phyloP scores from a whole-genome alignment of 129 eudicot species.

The Tagetes patula region DNA sequence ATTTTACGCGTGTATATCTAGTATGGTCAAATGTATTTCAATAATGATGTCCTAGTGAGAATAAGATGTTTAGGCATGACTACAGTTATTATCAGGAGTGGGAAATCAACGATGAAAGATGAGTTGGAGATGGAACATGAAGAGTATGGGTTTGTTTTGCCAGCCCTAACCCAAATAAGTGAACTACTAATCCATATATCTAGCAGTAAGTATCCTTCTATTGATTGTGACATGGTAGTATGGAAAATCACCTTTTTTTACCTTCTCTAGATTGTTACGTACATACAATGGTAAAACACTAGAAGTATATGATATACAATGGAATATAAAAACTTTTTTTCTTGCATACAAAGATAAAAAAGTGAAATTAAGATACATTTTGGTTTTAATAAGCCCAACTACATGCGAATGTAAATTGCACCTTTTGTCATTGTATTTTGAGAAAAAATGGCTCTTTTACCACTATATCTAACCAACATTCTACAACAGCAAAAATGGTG shows the following conservation, averaged over 20 bases:
- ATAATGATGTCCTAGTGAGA: no score
- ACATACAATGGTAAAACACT: neutral
- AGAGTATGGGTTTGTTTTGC: no score
- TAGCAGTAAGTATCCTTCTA: no score
- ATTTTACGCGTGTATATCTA: no score
- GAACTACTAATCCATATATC: no score
- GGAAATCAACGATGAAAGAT: no score
- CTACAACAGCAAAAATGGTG: neutral
- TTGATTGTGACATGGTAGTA: neutral
- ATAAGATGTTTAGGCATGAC: no score
- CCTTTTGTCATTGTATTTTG: neutral
- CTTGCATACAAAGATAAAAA: neutral
- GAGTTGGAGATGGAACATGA: no score
- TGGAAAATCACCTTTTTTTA: neutral
- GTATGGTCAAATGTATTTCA: no score
- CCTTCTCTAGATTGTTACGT: neutral
- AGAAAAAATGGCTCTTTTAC: neutral
- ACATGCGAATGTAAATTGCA: neutral
- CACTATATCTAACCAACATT: neutral
- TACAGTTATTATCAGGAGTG: no score
- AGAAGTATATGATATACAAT: neutral
- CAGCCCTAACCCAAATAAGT: no score
- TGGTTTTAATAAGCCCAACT: neutral
- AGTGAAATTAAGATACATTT: neutral
- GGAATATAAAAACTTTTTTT: no score